These are phyloP conservation scores for Quercus tomentella DNA, from an alignment of 331 rosid genomes.

Conservation along the genomic window DNA sequence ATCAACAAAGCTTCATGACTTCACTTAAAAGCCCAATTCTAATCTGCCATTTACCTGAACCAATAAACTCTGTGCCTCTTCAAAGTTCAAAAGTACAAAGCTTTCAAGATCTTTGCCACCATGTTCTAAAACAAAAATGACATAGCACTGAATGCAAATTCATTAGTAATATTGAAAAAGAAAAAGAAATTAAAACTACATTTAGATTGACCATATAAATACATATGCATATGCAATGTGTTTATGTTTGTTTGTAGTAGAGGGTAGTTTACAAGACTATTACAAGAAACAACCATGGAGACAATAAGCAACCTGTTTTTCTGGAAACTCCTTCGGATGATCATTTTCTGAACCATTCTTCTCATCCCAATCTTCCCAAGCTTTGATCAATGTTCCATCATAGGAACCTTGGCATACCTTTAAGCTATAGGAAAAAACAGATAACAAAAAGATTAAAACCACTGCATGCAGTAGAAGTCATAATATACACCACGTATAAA, in stretches of 20 bases:
- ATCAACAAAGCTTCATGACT: slow-evolving; percentile 19
- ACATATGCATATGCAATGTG: background rate
- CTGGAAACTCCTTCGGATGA: slow-evolving; percentile 79
- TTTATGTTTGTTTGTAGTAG: background rate
- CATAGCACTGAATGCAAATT: slow-evolving; percentile 53
- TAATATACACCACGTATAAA: background rate
- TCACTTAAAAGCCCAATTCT: slow-evolving; percentile 3
- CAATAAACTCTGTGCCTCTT: slow-evolving; percentile 70
- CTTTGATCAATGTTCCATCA: slow-evolving; percentile 55
- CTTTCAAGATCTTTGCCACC: slow-evolving; percentile 96
- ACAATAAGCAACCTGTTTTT: slow-evolving; percentile 64
- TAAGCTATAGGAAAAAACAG: slow-evolving; percentile 42
- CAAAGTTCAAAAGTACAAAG: slow-evolving; percentile 68
- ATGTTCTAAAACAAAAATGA: slow-evolving; percentile 66
- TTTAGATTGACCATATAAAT: background rate
- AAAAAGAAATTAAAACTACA: background rate
- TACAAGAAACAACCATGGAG: background rate
- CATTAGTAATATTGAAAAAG: slow-evolving; percentile 14
- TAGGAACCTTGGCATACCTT: slow-evolving; percentile 83
- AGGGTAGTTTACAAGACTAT: background rate
- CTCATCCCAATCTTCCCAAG: slow-evolving; percentile 90
- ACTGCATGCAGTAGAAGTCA: background rate
- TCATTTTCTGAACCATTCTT: slow-evolving; percentile 72
- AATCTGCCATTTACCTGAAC: slow-evolving; percentile 59
- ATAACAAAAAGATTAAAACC: slow-evolving; percentile 26